Conservation (phyloP, 2,329 filamentous ascomycete genomes). For the Penicillium sp. region DNA sequence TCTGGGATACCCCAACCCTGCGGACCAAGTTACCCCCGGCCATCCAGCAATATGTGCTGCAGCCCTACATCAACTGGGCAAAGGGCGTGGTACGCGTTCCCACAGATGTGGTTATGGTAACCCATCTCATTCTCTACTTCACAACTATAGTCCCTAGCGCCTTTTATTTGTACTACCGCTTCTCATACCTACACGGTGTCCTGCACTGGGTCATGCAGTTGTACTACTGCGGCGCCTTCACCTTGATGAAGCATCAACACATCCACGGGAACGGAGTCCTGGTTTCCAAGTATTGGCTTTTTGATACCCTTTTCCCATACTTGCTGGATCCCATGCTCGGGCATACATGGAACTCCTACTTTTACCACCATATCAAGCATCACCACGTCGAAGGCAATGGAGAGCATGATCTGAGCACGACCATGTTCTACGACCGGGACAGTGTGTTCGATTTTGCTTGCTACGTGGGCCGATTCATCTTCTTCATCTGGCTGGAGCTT, state of each 20-base stretch:
- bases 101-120: slow-evolving; percentile 73
- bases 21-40: slow-evolving; percentile 30
- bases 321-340: slow-evolving; percentile 71
- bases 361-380: slow-evolving; percentile 80
- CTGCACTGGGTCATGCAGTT: slow-evolving; percentile 62
- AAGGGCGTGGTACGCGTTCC: slow-evolving; percentile 57
- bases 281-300: slow-evolving; percentile 48
- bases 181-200: slow-evolving; percentile 64
- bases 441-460: slow-evolving; percentile 60
- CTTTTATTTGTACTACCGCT: slow-evolving; percentile 59
- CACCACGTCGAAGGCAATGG: slow-evolving; percentile 80
- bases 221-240: slow-evolving; percentile 69
- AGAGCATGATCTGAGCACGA: slow-evolving; percentile 69
- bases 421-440: slow-evolving; percentile 71
- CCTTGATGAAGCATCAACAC: slow-evolving; percentile 78
- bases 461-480: slow-evolving; percentile 69
- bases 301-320: slow-evolving; percentile 68
- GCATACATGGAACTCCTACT: slow-evolving; percentile 82
- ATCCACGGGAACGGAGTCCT: slow-evolving; percentile 72
- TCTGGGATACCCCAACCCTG: slow-evolving; percentile 49
- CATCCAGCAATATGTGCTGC: slow-evolving; percentile 51
- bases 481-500: slow-evolving; percentile 70
- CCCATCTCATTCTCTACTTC: slow-evolving; percentile 69
- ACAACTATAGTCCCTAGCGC: slow-evolving; percentile 66
- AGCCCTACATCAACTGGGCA: slow-evolving; percentile 57